Percentiles rank a stretch among this genome's conserved stretches.
Evolutionary conservation across 257 asterid genomes (phyloP).

Genomic region (Nicotiana paniculata): DNA sequence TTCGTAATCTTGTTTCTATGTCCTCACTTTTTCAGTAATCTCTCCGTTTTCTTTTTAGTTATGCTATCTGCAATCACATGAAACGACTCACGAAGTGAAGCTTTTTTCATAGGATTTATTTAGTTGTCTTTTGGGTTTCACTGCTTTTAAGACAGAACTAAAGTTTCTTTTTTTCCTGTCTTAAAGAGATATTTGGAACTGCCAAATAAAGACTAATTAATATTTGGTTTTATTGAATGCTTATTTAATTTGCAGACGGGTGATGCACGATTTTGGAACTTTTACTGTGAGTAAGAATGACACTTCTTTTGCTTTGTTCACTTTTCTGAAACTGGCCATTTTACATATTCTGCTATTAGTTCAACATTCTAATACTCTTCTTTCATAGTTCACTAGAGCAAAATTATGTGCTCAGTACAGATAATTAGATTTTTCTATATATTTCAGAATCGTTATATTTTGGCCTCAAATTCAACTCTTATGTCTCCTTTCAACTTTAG

Average conservation of each 20-base stretch:
- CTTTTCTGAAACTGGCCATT: neutral
- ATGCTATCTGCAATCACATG: neutral
- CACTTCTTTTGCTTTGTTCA: neutral
- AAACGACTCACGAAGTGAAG: neutral
- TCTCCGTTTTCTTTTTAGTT: neutral
- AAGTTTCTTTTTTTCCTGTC: neutral
- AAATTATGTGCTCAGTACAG: neutral
- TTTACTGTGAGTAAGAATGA: neutral
- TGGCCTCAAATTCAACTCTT: neutral
- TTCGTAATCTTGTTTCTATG: neutral
- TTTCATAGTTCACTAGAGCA: neutral
- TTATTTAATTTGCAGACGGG: neutral
- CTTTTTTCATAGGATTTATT: neutral
- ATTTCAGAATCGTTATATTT: neutral
- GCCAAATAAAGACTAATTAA: neutral
- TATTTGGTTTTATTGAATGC: neutral
- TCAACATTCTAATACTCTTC: neutral
- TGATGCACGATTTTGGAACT: conserved; percentile 1
- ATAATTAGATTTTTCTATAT: neutral
- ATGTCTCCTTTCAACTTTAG: neutral
- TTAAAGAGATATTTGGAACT: neutral
- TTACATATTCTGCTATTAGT: neutral
- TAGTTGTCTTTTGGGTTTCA: neutral
- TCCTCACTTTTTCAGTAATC: neutral
- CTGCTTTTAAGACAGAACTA: neutral